Conservation (phyloP, 176 grass and related monocot species). For the Zea luxurians region DNA sequence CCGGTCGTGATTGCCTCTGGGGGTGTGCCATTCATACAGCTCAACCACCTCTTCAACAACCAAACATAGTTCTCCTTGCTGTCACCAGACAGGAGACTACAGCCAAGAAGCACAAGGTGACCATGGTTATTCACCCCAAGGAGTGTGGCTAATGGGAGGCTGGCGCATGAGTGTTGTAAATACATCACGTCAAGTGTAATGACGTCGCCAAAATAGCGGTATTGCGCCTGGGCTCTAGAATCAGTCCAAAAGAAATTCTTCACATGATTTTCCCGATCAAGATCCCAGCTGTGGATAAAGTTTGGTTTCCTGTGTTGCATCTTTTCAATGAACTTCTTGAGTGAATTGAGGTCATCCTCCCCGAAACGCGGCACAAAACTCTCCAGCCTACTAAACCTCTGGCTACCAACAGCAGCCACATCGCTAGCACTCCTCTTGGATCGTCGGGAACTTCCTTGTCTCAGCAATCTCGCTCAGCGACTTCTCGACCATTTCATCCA, state of each 20-base stretch:
- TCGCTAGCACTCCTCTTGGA: slow-evolving; percentile 40
- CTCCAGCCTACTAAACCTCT: slow-evolving; percentile 38
- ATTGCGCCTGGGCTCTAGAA: slow-evolving; percentile 64
- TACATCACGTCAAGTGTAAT: slow-evolving; percentile 70
- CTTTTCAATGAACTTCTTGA: slow-evolving; percentile 61
- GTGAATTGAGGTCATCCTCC: slow-evolving; percentile 50
- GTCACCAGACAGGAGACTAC: slow-evolving; percentile 63
- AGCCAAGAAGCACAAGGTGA: slow-evolving; percentile 73
- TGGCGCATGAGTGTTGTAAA: slow-evolving; percentile 50
- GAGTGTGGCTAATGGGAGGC: slow-evolving; percentile 56
- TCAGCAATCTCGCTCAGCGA: slow-evolving; percentile 55
- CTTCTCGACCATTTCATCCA: slow-evolving; percentile 55
- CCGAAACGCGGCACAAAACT: slow-evolving; percentile 42
- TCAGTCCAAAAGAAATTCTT: slow-evolving; percentile 84
- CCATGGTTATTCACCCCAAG: slow-evolving; percentile 91
- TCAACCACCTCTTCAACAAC: slow-evolving; percentile 75
- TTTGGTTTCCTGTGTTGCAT: slow-evolving; percentile 71
- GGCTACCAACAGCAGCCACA: slow-evolving; percentile 29
- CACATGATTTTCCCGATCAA: slow-evolving; percentile 64
- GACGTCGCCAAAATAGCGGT: slow-evolving; percentile 64
- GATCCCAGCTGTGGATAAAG: slow-evolving; percentile 78
- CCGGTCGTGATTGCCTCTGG: slow-evolving; percentile 72
- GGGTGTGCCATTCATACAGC: slow-evolving; percentile 66
- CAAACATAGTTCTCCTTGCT: slow-evolving; percentile 64
- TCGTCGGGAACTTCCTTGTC: slow-evolving; percentile 59